A percentile compares a stretch with the other conserved stretches of the same genome.
Conservation (phyloP, 306 rosid species). For the Glycine latifolia region DNA sequence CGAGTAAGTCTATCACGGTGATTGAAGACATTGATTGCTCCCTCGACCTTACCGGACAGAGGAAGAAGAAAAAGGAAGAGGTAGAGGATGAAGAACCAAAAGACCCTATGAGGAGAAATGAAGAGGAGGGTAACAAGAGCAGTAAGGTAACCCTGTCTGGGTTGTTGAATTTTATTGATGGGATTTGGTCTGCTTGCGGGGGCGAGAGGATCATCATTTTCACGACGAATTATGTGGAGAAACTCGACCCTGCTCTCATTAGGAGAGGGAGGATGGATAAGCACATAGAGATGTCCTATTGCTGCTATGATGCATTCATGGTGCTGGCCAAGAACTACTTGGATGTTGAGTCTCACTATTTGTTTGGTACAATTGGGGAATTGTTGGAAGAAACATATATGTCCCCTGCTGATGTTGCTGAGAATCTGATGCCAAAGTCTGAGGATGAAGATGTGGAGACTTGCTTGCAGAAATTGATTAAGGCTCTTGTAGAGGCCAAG, state of each 20-base stretch:
- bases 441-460: constrained; percentile 43
- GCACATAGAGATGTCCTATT: constrained; percentile 71
- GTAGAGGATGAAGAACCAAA: constrained; percentile 23
- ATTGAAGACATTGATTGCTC: constrained; percentile 83
- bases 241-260: constrained; percentile 70
- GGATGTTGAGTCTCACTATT: constrained; percentile 52
- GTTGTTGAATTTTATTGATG: constrained; percentile 69
- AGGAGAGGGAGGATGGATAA: constrained; percentile 82
- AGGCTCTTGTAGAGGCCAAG: constrained; percentile 57
- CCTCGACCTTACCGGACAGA: constrained; percentile 69
- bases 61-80: constrained; percentile 53
- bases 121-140: constrained; percentile 41
- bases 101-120: constrained; percentile 40
- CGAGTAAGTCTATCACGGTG: constrained; percentile 58
- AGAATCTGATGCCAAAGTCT: constrained; percentile 74
- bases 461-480: constrained; percentile 61
- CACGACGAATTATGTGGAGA: constrained; percentile 70
- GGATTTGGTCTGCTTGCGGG: constrained; percentile 87
- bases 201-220: constrained; percentile 71
- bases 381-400: constrained; percentile 57
- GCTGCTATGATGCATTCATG: constrained; percentile 72
- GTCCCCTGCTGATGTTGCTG: constrained; percentile 80
- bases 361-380: constrained; percentile 46
- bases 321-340: constrained; percentile 70
- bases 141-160: constrained; percentile 75